phyloP scores from a whole-genome alignment of 139 green algal genomes.

The Tetradesmus obliquus region DNA sequence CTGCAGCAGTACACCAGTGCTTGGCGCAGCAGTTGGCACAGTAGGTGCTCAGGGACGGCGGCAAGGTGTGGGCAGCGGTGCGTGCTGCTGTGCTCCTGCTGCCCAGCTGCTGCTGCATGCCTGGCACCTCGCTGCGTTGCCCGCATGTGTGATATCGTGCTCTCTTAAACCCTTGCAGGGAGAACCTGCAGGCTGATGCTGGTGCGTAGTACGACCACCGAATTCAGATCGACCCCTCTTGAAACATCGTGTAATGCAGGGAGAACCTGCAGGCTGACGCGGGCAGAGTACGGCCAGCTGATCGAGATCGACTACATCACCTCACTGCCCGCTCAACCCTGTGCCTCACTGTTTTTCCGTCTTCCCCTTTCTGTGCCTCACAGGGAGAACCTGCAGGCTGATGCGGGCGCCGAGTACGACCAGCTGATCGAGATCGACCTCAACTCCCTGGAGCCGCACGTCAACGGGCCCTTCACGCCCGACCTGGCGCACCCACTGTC shows the following conservation, averaged over 20 bases:
- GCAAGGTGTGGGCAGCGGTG: too few relatives aligned
- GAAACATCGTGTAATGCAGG: slow-evolving; percentile 9
- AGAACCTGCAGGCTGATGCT: slow-evolving; percentile 74
- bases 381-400: slow-evolving; percentile 78
- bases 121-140: neutral
- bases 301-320: slow-evolving; percentile 30
- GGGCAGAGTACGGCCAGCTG: slow-evolving; percentile 16
- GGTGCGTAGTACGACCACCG: too few relatives aligned
- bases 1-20: too few relatives aligned
- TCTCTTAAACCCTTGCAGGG: slow-evolving; percentile 44
- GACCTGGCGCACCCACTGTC: slow-evolving; percentile 90
- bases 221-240: neutral
- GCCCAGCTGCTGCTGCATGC: neutral
- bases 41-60: too few relatives aligned
- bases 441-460: slow-evolving; percentile 90
- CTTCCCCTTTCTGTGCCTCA: too few relatives aligned
- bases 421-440: slow-evolving; percentile 97
- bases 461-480: slow-evolving; percentile 97
- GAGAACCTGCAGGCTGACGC: slow-evolving; percentile 76
- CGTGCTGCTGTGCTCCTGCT: too few relatives aligned
- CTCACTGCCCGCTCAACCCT: neutral
- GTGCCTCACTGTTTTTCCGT: slow-evolving; percentile 49
- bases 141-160: too few relatives aligned
- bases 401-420: slow-evolving; percentile 87
- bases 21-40: too few relatives aligned